phyloP scores from a whole-genome alignment of 176 grass and related monocot genomes.

The Oryza australiensis region DNA sequence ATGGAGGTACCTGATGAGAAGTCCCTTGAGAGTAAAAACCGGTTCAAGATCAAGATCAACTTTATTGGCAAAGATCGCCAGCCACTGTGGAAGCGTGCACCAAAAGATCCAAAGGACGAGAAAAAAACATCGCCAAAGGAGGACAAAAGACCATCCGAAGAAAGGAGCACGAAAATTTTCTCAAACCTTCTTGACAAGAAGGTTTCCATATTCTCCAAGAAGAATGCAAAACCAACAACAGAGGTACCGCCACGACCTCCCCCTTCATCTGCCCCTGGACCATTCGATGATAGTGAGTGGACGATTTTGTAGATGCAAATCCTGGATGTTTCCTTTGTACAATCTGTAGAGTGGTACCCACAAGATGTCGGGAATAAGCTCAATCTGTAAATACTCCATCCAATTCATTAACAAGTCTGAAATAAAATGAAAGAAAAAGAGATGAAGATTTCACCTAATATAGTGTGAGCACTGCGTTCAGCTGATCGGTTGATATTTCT shows the following conservation, averaged over 20 bases:
- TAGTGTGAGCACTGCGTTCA: not conserved
- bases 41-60: conserved; percentile 55
- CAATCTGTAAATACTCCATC: conserved; percentile 53
- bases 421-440: conserved; percentile 30
- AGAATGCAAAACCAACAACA: conserved; percentile 35
- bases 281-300: conserved; percentile 63
- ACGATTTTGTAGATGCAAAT: conserved; percentile 52
- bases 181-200: conserved; percentile 60
- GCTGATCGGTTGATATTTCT: not conserved
- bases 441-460: not conserved
- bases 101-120: conserved; percentile 43
- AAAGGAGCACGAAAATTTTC: conserved; percentile 49
- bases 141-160: conserved; percentile 42
- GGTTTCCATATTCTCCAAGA: conserved; percentile 64
- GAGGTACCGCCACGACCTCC: not conserved
- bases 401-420: conserved; percentile 31
- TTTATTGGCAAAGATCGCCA: conserved; percentile 63
- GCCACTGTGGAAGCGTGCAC: conserved; percentile 51
- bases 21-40: conserved; percentile 48
- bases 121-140: conserved; percentile 46
- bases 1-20: conserved; percentile 59
- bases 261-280: conserved; percentile 13
- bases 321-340: conserved; percentile 28
- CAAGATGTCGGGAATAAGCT: conserved; percentile 9
- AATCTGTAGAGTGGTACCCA: conserved; percentile 35